These are phyloP conservation scores for Colletotrichum tabaci DNA, from an alignment of 2,329 filamentous ascomycete genomes.

Conservation along the genomic window DNA sequence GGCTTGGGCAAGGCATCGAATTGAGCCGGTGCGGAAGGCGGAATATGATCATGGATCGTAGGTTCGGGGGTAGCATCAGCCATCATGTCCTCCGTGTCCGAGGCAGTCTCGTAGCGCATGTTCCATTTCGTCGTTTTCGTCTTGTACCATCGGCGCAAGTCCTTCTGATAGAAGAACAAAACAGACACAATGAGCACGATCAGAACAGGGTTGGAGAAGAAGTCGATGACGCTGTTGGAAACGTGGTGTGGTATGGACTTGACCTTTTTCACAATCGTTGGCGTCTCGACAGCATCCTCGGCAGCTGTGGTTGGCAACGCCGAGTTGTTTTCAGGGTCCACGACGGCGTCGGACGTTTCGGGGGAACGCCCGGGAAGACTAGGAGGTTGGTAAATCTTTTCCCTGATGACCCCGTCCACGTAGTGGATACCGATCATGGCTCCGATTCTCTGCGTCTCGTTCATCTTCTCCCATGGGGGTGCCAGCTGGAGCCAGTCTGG, in stretches of 20 bases:
- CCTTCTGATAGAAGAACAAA: conserved; percentile 62
- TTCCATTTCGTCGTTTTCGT: conserved; percentile 46
- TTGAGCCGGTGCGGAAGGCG: not conserved
- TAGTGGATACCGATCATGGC: conserved; percentile 81
- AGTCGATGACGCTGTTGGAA: conserved; percentile 65
- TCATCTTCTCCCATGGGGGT: conserved; percentile 57
- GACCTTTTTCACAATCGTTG: conserved; percentile 65
- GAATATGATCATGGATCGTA: conserved; percentile 24
- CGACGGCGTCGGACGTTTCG: conserved; percentile 47
- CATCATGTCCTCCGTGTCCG: conserved; percentile 37
- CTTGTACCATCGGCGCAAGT: conserved; percentile 58
- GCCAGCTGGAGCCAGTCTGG: conserved; percentile 64
- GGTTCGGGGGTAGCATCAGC: conserved; percentile 32
- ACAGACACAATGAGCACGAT: conserved; percentile 61
- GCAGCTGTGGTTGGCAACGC: conserved; percentile 48
- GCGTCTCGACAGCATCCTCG: conserved; percentile 51
- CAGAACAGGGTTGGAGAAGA: conserved; percentile 69
- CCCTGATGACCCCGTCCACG: conserved; percentile 60
- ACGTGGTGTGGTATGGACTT: conserved; percentile 66
- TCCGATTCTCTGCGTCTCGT: conserved; percentile 66
- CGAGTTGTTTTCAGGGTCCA: conserved; percentile 54
- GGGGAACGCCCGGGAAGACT: conserved; percentile 53
- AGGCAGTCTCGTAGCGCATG: conserved; percentile 47
- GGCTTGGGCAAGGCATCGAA: conserved; percentile 2
- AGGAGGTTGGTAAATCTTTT: conserved; percentile 53